phyloP scores from a whole-genome alignment of 2,329 filamentous ascomycete species.

The Drechslera avenae region DNA sequence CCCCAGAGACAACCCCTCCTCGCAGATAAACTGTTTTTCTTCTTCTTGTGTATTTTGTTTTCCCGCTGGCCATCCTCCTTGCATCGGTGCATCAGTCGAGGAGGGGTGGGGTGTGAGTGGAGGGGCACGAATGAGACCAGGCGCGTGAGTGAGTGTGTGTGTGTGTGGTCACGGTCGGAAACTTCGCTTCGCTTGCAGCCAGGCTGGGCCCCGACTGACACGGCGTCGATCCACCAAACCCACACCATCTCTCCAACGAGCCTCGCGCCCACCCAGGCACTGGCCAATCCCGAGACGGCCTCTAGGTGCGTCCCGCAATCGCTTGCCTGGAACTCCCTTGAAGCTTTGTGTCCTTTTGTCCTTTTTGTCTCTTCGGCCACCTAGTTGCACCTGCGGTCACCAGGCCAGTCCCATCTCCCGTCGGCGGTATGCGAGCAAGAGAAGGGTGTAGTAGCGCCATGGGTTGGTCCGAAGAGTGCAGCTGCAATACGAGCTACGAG shows the following conservation, averaged over 20 bases:
- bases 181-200: constrained; percentile 16
- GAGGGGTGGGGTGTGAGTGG: neutral
- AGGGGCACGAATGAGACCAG: too few relatives aligned
- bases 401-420: neutral
- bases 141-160: constrained; percentile 9
- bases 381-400: constrained; percentile 9
- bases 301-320: constrained; percentile 39
- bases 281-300: constrained; percentile 38
- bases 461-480: constrained; percentile 1
- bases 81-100: constrained; percentile 17
- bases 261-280: constrained; percentile 23
- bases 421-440: neutral
- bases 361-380: constrained; percentile 21
- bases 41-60: neutral
- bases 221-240: constrained; percentile 29
- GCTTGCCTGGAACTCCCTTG: constrained; percentile 25
- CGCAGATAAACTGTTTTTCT: neutral
- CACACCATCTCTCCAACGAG: constrained; percentile 23
- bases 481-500: constrained; percentile 7
- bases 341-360: too few relatives aligned
- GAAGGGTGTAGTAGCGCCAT: constrained; percentile 1
- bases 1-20: neutral
- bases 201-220: constrained; percentile 28
- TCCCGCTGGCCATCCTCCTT: constrained; percentile 13
- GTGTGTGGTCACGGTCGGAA: constrained; percentile 28